phyloP scores from a whole-genome alignment of 306 rosid genomes.

The Fragaria vesca region DNA sequence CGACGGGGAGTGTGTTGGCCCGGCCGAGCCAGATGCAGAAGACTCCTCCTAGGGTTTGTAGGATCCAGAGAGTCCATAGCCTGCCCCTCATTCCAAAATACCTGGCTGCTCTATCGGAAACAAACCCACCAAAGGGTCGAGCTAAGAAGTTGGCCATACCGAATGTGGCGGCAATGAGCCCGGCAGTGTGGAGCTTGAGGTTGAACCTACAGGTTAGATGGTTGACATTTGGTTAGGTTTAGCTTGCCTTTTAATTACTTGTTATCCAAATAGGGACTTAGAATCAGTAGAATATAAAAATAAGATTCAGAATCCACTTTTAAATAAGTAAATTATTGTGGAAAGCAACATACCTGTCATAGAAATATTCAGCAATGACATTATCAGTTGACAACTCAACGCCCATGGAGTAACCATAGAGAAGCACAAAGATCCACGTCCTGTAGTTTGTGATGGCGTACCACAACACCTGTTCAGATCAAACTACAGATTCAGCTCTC shows the following conservation, averaged over 20 bases:
- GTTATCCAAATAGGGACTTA: background rate
- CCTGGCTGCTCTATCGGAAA: slow-evolving; percentile 55
- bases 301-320: background rate
- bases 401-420: slow-evolving; percentile 92
- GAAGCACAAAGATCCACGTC: slow-evolving; percentile 82
- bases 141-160: slow-evolving; percentile 90
- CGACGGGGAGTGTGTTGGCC: slow-evolving; percentile 61
- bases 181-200: slow-evolving; percentile 83
- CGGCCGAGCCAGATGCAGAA: slow-evolving; percentile 89
- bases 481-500: background rate
- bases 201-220: slow-evolving; percentile 29
- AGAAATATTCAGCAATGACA: slow-evolving; percentile 85
- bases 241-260: background rate
- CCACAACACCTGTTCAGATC: slow-evolving; percentile 59
- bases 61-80: slow-evolving; percentile 73
- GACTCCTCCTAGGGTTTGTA: slow-evolving; percentile 74
- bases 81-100: slow-evolving; percentile 88
- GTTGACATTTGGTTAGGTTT: too few relatives aligned
- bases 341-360: slow-evolving; percentile 45
- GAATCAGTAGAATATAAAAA: background rate
- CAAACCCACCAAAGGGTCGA: slow-evolving; percentile 79
- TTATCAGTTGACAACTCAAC: slow-evolving; percentile 87
- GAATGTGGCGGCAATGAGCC: slow-evolving; percentile 77
- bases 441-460: slow-evolving; percentile 83
- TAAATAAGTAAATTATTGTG: background rate